Evolutionary conservation across 345 rosid species (phyloP), one percentile per base, ranked within the genome.

Genomic region (Ceriops tagal): DNA sequence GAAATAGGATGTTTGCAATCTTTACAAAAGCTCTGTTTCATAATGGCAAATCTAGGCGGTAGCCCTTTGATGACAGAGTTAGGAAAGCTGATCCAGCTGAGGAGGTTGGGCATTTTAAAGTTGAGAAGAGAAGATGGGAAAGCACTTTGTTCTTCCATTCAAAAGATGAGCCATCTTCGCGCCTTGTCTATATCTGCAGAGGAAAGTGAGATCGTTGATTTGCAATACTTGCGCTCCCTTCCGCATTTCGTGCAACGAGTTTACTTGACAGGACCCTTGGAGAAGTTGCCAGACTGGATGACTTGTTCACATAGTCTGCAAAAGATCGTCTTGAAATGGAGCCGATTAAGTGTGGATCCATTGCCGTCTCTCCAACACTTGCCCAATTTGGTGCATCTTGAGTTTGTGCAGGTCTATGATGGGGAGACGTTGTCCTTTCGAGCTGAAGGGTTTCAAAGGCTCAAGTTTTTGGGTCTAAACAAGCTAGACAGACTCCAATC

Each of bases 191-290:
- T 83, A 18, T 66, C 87, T 9, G 27, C 61, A 1, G 69, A 64
- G 16, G 78, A 76, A 1, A 61, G 67, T 5, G 84, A 80, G 68
- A 28, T 80, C 61, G 58, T 78, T 20, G 82, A 83, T 60, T 71
- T 80, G 19, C 58, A 80, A 3, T 62, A 75, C 68, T 74, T 75
- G 5, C 18, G 58, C 7, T 73, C 77, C 32, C 82, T 83, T 60
- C 77, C 77, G 13, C 27, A 24, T 5, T 61, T 61, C 26, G 68
- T 73, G 53, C 57, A 61, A 46, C 71, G 65, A 3, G 51, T 73
- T 10, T 61, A 51, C 65, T 52, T 72, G 53, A 24, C 6, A 4
- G 70, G 75, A 67, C 20, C 22, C 3, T 19, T 72, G 20, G 58
- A 21, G 51, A 66, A 46, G 58, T 18, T 72, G 19, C 75, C 75